phyloP scores from a whole-genome alignment of 139 green algal genomes.

The Pycnococcus provasolii region DNA sequence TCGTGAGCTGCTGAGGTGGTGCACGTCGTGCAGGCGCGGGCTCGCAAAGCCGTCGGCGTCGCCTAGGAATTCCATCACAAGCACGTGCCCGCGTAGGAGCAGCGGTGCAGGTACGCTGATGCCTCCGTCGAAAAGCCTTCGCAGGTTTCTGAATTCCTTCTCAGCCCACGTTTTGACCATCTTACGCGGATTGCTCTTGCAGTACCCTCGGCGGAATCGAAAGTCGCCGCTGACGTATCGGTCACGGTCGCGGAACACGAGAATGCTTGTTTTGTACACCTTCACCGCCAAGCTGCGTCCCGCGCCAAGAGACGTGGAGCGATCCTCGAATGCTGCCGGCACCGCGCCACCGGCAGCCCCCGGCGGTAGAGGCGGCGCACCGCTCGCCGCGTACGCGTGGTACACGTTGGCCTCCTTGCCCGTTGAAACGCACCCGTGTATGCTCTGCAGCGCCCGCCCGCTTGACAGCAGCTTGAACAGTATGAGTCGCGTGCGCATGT shows the following conservation, averaged over 20 bases:
- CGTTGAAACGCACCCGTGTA: slow-evolving; percentile 89
- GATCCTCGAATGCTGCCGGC: background rate
- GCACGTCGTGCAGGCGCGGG: slow-evolving; percentile 75
- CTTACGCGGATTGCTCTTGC: slow-evolving; percentile 89
- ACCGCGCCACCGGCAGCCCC: slow-evolving; percentile 2
- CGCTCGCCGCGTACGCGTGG: slow-evolving; percentile 42
- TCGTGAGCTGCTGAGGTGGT: slow-evolving; percentile 44
- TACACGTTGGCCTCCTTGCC: slow-evolving; percentile 99
- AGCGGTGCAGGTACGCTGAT: slow-evolving; percentile 68
- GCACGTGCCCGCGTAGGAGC: slow-evolving; percentile 80
- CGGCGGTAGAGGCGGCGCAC: background rate
- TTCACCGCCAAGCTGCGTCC: slow-evolving; percentile 82
- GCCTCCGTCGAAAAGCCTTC: slow-evolving; percentile 49
- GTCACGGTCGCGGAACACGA: slow-evolving; percentile 80
- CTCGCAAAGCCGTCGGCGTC: slow-evolving; percentile 59
- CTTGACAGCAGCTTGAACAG: slow-evolving; percentile 86
- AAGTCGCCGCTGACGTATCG: slow-evolving; percentile 92
- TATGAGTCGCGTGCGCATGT: slow-evolving; percentile 90
- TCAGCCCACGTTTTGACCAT: slow-evolving; percentile 99
- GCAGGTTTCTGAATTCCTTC: slow-evolving; percentile 97
- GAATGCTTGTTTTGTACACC: slow-evolving; percentile 97
- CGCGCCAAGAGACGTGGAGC: background rate
- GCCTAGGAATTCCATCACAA: slow-evolving; percentile 90
- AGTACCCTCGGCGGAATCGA: slow-evolving; percentile 84
- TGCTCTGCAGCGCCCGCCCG: slow-evolving; percentile 38